Percentiles rank a stretch among this genome's conserved stretches.
These are phyloP conservation scores for Lolium multiflorum DNA, from an alignment of 176 grass and related monocot genomes.

Conservation along the genomic window DNA sequence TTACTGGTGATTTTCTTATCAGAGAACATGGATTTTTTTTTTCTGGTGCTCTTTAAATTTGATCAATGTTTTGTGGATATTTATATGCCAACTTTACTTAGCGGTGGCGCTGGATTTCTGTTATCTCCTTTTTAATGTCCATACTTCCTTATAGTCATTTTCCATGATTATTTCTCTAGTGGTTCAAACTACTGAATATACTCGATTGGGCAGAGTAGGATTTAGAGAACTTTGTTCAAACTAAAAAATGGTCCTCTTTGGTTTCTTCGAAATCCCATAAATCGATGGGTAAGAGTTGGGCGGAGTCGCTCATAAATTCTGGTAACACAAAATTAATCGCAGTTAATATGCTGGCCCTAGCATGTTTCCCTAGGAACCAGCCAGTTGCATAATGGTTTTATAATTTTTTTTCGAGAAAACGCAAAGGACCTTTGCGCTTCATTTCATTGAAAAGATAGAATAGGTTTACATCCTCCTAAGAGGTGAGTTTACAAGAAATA, in stretches of 20 bases:
- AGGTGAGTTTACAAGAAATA: too few species aligned
- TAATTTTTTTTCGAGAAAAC: too few species aligned
- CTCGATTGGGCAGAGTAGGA: slow-evolving; percentile 13
- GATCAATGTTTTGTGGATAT: slow-evolving; percentile 13
- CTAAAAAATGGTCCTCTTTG: slow-evolving; percentile 1
- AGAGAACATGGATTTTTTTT: neutral
- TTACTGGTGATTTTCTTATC: slow-evolving; percentile 11
- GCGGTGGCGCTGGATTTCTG: neutral
- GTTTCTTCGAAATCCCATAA: slow-evolving; percentile 19
- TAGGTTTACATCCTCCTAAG: too few species aligned
- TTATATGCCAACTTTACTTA: neutral
- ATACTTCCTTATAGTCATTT: slow-evolving; percentile 2
- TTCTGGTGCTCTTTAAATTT: neutral
- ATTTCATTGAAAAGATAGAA: too few species aligned
- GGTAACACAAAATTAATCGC: neutral
- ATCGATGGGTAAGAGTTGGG: neutral
- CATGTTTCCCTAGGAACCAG: slow-evolving; percentile 1
- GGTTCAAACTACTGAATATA: slow-evolving; percentile 23
- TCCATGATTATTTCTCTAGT: neutral
- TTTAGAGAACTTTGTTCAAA: slow-evolving; percentile 24
- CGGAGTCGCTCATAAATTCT: neutral
- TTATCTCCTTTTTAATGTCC: neutral
- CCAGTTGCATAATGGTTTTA: slow-evolving; percentile 13
- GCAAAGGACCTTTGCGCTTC: too few species aligned
- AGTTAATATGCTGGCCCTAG: neutral